Conservation (phyloP, 2,329 filamentous ascomycete genomes). For the Capronia americana region DNA sequence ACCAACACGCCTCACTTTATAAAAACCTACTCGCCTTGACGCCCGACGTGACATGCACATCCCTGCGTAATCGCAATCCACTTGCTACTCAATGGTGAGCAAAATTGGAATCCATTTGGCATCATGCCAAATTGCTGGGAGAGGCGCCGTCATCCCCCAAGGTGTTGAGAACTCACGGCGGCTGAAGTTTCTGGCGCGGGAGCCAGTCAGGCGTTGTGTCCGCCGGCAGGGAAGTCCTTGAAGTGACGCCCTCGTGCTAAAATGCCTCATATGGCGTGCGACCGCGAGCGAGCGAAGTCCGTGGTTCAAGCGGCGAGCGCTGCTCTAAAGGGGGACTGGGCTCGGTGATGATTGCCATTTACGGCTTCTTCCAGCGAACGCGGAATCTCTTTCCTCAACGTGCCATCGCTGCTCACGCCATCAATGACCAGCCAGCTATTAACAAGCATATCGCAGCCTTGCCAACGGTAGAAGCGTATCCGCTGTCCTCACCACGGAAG, state of each 20-base stretch:
- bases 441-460: neutral
- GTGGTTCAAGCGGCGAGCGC: constrained; percentile 4
- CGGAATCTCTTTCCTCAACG: neutral
- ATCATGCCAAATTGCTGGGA: constrained; percentile 15
- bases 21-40: constrained; percentile 12
- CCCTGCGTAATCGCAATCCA: constrained; percentile 8
- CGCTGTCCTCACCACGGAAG: neutral
- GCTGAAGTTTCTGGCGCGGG: constrained; percentile 13
- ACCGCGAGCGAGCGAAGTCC: constrained; percentile 1
- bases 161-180: neutral
- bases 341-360: neutral
- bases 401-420: neutral
- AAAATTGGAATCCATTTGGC: constrained; percentile 12
- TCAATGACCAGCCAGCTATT: neutral
- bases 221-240: neutral
- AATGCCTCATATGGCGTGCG: neutral
- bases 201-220: constrained; percentile 1
- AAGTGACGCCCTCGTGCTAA: neutral
- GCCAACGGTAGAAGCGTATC: neutral
- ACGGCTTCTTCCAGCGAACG: neutral
- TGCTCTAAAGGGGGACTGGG: neutral
- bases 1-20: constrained; percentile 18
- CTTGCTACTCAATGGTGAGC: constrained; percentile 4
- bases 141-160: neutral
- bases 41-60: constrained; percentile 18